phyloP scores from a whole-genome alignment of 169 alveolate genomes.

The Plasmodium yoelii region DNA sequence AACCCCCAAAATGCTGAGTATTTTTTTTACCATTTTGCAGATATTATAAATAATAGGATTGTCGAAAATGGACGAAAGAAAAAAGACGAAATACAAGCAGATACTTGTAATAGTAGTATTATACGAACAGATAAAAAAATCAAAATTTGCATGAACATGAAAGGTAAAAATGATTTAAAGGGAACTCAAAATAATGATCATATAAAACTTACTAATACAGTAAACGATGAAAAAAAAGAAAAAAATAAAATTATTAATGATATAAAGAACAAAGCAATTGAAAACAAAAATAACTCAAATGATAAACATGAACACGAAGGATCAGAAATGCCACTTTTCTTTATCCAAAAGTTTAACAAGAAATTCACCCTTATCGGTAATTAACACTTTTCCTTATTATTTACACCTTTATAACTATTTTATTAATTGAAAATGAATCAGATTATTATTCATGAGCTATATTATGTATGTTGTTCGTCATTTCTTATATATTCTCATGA shows the following conservation, averaged over 20 bases:
- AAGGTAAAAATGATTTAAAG: constrained; percentile 16
- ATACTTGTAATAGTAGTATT: constrained; percentile 35
- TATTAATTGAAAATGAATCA: too few relatives aligned
- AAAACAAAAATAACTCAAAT: background rate
- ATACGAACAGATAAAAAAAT: constrained; percentile 36
- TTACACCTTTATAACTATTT: background rate
- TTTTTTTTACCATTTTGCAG: too few relatives aligned
- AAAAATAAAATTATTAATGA: background rate
- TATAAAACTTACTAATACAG: background rate
- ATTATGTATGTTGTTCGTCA: too few relatives aligned
- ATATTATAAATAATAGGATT: background rate
- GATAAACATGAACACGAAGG: constrained; percentile 5
- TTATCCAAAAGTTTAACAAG: constrained; percentile 75
- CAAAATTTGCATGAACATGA: constrained; percentile 55
- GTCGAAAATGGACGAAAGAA: constrained; percentile 14
- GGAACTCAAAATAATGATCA: background rate
- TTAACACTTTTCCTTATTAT: background rate
- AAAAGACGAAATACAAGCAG: constrained; percentile 28
- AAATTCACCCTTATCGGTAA: constrained; percentile 37
- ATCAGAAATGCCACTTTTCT: constrained; percentile 80
- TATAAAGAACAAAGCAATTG: background rate
- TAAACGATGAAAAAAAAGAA: constrained; percentile 14
- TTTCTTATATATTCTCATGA: too few relatives aligned
- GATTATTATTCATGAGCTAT: too few relatives aligned
- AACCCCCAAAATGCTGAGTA: too few relatives aligned